Evolutionary conservation across 2,329 filamentous ascomycete genomes (phyloP).

Genomic region (Colletotrichum destructivum): DNA sequence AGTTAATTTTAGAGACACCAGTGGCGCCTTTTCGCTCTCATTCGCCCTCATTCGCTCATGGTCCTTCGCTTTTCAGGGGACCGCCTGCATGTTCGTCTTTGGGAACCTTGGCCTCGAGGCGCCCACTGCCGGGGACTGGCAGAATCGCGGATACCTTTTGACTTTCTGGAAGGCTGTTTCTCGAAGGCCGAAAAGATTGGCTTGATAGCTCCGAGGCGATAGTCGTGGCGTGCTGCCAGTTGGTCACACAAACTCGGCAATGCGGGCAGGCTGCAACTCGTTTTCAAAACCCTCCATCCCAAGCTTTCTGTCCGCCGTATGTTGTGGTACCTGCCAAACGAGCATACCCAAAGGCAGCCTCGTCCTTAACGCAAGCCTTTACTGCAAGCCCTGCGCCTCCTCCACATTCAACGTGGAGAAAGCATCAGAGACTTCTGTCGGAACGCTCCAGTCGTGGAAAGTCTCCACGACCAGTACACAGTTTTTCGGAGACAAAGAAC

Average conservation of each 20-base stretch:
- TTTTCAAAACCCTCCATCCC: neutral
- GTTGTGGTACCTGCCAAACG: constrained; percentile 23
- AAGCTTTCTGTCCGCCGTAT: neutral
- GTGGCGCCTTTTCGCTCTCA: neutral
- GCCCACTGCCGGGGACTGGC: neutral
- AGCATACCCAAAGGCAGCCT: neutral
- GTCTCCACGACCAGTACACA: neutral
- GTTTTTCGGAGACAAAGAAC: constrained; percentile 4
- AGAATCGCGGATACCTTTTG: neutral
- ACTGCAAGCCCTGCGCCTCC: constrained; percentile 29
- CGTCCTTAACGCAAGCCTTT: constrained; percentile 5
- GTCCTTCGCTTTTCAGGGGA: neutral
- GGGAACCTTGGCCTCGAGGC: neutral
- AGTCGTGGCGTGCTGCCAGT: neutral
- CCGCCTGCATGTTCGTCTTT: constrained; percentile 14
- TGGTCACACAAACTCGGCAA: neutral
- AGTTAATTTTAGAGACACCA: constrained; percentile 41
- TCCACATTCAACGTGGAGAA: constrained; percentile 22
- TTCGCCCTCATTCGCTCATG: neutral
- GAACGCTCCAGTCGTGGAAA: neutral
- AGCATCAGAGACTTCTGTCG: neutral
- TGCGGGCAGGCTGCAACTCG: neutral
- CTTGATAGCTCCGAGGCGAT: neutral
- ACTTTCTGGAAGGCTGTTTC: neutral
- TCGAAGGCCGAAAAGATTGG: neutral